Conservation (phyloP, 2,329 filamentous ascomycete species). For the Periconia digitata region DNA sequence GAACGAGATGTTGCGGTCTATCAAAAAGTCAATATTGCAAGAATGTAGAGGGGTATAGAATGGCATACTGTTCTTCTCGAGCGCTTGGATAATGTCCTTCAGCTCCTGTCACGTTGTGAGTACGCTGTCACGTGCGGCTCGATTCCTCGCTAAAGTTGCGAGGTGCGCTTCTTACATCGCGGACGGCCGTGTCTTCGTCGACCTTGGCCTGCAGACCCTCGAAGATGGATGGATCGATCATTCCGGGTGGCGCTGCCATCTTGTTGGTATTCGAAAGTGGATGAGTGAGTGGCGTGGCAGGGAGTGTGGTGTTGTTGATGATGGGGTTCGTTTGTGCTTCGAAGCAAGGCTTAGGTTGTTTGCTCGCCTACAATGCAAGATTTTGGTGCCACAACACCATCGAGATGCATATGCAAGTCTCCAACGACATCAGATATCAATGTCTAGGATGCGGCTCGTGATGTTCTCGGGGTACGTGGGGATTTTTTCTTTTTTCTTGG, state of each 20-base stretch:
- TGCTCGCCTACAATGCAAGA: too few relatives aligned
- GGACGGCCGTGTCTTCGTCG: constrained; percentile 79
- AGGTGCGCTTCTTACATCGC: constrained; percentile 59
- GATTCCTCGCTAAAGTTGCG: neutral
- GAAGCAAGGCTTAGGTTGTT: too few relatives aligned
- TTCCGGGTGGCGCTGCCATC: constrained; percentile 44
- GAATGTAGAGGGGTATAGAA: neutral
- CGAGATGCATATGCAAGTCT: too few relatives aligned
- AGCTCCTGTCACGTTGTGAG: constrained; percentile 59
- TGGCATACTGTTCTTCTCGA: constrained; percentile 71
- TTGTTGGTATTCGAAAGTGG: constrained; percentile 1
- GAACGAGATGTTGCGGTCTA: constrained; percentile 75
- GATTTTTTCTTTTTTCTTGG: too few relatives aligned
- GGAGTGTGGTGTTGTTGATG: neutral
- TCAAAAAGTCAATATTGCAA: constrained; percentile 8
- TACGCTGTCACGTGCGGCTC: constrained; percentile 27
- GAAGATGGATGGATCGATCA: constrained; percentile 83
- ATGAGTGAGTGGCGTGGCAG: constrained; percentile 1
- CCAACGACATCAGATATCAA: too few relatives aligned
- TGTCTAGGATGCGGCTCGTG: too few relatives aligned
- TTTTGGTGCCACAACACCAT: too few relatives aligned
- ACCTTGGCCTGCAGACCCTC: constrained; percentile 84
- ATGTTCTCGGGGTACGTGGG: too few relatives aligned
- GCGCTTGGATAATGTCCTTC: constrained; percentile 74
- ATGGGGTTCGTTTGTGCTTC: neutral